Evolutionary conservation across 179 eudicot genomes (phyloP), one percentile per base, ranked within the genome.

Genomic region (Camellia oleifera): DNA sequence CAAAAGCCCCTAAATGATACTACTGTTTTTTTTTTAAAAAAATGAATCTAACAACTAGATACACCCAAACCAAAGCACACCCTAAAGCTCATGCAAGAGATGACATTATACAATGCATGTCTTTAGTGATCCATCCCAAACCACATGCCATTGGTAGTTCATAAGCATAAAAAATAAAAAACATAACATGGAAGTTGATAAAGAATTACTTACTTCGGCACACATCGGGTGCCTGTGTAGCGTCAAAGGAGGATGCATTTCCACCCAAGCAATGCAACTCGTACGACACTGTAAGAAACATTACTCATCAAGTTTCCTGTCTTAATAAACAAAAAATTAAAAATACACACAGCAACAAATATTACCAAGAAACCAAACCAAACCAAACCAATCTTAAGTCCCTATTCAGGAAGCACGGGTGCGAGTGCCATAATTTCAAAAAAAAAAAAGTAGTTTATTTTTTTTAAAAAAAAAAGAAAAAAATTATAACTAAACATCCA

Each of bases 241-340:
- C 14, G 94, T 91, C 78, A 91, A 80, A 77, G 92, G 92, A 84
- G 94, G 94, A 88, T 91, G 94, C 94, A 91, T 91, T 78, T 80
- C 63, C 52, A 40, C 73, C 48, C 50, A 53, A 7, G 54, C 32
- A 46, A 4, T 44, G 9, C 44, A 42, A 61, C 11, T 15, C 20
- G 20, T 58, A 14, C 61, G 11, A 57, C 61, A 57, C 78, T 62
- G 70, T 65, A 67, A 23, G 7, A 15, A 53, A 40, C 32, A 18
- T 50, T 2, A 52, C 13, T 73, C 9, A 32, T 26, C 8, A 44
- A 17, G 12, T 71, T 15, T 8, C 11, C 4, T 18, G 6, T 1
- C 46, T 67, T 67, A 23, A 1, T 20, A 23, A 67, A 5, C 0
- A 32, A 23, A 7, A 9, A 26, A 7, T 17, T 67, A 10, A 42